Evolutionary conservation across 345 rosid species (phyloP), one percentile per base, ranked within the genome.

Genomic region (Hibiscus trionum): DNA sequence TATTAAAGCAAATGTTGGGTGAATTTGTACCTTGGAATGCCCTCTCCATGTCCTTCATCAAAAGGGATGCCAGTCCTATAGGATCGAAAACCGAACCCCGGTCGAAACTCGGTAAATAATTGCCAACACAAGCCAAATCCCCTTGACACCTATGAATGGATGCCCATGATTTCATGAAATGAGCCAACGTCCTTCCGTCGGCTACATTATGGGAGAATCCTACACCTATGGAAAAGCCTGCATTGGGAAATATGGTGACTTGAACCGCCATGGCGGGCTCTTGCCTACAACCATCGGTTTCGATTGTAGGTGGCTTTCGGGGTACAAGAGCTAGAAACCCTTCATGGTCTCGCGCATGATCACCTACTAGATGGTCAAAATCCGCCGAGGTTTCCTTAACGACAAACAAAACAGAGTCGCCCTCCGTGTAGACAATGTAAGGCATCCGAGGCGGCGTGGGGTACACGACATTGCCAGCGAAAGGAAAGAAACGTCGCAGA

Each of bases 81-180:
- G 78, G 46, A 24, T 80, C 84, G 49, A 61, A 26, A 24, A 84
- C 73, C 16, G 65, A 56, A 7, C 70, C 14, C 55, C 89, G 49
- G 61, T 79, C 77, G 29, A 57, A 69, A 5, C n/a, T 31, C 8
- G 80, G 80, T 4, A 19, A 29, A 59, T n/a, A 46, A 15, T 10
- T 24, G 44, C 17, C 10, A 1, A 29, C 1, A 61, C 11, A 15
- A 29, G 16, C 46, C 26, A 66, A 47, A 29, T 56, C 61, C 12
- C 47, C 64, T 67, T 7, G 19, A 46, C 66, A 71, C 1, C 24
- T 26, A 47, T 67, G 42, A 5, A 75, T 14, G 1, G 78, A 71
- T 7, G 81, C 68, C 88, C 85, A 83, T 1, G 81, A 26, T 52
- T 75, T 85, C 50, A 83, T 39, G 66, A 83, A 83, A 53, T 78